These are phyloP conservation scores for Chalciporus piperatus DNA, from an alignment of 768 basidiomycete genomes.

Conservation along the genomic window DNA sequence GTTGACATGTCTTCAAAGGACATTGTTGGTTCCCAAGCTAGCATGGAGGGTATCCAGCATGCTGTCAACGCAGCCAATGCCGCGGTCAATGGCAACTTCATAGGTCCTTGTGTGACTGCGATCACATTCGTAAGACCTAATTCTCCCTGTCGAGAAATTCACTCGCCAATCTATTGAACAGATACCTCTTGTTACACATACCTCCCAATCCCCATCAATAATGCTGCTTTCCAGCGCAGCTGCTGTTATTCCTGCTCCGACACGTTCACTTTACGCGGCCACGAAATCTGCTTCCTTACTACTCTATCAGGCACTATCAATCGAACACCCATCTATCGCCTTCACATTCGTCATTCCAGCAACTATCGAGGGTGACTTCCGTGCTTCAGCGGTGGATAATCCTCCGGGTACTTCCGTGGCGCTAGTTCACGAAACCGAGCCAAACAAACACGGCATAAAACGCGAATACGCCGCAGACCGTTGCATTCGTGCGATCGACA, in stretches of 20 bases:
- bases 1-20: slow-evolving; percentile 34
- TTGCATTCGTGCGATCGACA: slow-evolving; percentile 61
- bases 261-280: slow-evolving; percentile 78
- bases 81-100: slow-evolving; percentile 62
- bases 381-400: slow-evolving; percentile 75
- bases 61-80: slow-evolving; percentile 54
- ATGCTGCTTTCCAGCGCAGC: slow-evolving; percentile 79
- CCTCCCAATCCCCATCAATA: slow-evolving; percentile 68
- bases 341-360: slow-evolving; percentile 65
- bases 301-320: slow-evolving; percentile 75
- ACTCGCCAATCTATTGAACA: slow-evolving; percentile 27
- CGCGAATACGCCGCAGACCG: slow-evolving; percentile 55
- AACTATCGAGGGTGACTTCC: slow-evolving; percentile 76
- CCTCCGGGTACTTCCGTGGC: slow-evolving; percentile 31
- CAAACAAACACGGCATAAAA: slow-evolving; percentile 58
- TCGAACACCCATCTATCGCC: slow-evolving; percentile 69
- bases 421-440: slow-evolving; percentile 41
- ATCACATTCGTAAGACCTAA: slow-evolving; percentile 60
- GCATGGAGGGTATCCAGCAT: slow-evolving; percentile 54
- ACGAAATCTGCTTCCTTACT: slow-evolving; percentile 79
- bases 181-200: slow-evolving; percentile 71
- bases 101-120: slow-evolving; percentile 67
- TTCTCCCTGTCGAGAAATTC: too few species aligned
- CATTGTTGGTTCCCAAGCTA: slow-evolving; percentile 38
- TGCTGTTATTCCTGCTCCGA: slow-evolving; percentile 80